phyloP scores from a whole-genome alignment of 305 asterid species.

The Fraxinus sp. region DNA sequence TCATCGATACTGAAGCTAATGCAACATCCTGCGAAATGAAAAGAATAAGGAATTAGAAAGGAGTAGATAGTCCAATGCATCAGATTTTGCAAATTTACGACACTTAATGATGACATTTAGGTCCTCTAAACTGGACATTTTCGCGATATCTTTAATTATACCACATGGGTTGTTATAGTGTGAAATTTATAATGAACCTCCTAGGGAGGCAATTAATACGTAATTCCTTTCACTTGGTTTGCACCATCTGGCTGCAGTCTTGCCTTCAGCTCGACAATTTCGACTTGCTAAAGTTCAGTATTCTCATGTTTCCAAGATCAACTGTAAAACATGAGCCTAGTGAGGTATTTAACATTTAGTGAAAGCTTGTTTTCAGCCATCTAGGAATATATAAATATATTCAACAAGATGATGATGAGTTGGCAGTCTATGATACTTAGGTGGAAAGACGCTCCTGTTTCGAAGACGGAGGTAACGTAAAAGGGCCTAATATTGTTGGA shows the following conservation, averaged over 20 bases:
- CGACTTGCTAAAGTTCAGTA: background rate
- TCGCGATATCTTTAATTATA: background rate
- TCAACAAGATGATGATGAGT: background rate
- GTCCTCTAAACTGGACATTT: background rate
- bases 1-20: constrained; percentile 94
- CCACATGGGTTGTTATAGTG: background rate
- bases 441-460: background rate
- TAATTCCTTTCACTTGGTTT: background rate
- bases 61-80: background rate
- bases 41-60: constrained; percentile 15
- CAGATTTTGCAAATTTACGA: background rate
- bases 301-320: background rate
- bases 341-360: background rate
- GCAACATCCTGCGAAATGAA: constrained; percentile 71
- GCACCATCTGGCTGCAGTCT: background rate
- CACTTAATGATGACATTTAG: background rate
- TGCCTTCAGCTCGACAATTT: background rate
- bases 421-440: background rate
- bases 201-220: background rate
- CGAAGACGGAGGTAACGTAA: background rate
- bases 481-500: background rate
- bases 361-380: background rate
- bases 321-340: background rate
- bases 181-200: background rate
- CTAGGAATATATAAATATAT: background rate